Evolutionary conservation across 169 alveolate species (phyloP), one percentile per base, ranked within the genome.

Genomic region (Plasmodium vivax): DNA sequence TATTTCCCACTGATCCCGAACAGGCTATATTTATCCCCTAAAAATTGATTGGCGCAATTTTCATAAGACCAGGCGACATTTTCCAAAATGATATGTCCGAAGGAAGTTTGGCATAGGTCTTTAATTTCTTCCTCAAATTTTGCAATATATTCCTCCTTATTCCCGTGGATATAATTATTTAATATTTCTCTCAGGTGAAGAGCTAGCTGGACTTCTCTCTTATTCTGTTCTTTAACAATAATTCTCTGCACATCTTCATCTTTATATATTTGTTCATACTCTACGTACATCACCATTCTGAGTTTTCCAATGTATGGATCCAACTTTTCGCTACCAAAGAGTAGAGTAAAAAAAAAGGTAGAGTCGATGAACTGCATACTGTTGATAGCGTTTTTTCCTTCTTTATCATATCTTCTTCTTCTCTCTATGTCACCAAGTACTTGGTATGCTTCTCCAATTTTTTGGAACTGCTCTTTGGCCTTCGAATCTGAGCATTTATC

Each of bases 381-480:
- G 54, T 98, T 96, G 30, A 98, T 95, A 43, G 99, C 99, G 30
- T 97, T 97, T 83, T 97, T 97, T 7, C 99, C 99, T 90, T 97
- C 96, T 74, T 94, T 82, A 88, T 98, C 99, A 94, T 98, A 98
- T 92, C 97, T 96, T 71, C 95, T 95, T 82, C 99, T 94, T 74
- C 99, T 95, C 80, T 98, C 98, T 58, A 98, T 99, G 85, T 98
- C 99, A 16, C 99, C 98, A 56, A 98, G 96, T 23, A 98, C 99
- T 95, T 98, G 99, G 83, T 98, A 98, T 2, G 99, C 99, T 94
- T 97, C 98, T 10, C 98, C 98, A 47, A 97, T 84, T 77, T 95
- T 95, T 51, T 97, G 98, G 90, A 98, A 98, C 92, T 93, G 94
- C 82, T 97, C 97, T 58, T 97, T 96, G 34, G 99, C 99, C 23